Conservation (phyloP, 73 alveolate species). For the Paraurostyla sp. region DNA sequence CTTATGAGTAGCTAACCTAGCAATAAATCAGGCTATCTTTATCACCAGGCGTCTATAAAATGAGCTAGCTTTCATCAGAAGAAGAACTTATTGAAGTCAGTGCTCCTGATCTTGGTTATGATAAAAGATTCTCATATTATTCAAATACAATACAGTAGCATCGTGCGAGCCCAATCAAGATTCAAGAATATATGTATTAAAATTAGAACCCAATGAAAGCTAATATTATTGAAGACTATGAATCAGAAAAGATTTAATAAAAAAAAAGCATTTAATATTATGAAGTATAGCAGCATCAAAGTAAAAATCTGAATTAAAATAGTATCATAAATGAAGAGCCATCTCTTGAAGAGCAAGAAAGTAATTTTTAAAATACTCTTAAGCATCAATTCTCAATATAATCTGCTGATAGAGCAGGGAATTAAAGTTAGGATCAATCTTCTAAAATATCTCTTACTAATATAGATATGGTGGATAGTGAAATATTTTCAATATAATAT, state of each 20-base stretch:
- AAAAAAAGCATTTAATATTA: too few relatives aligned
- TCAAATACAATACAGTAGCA: too few relatives aligned
- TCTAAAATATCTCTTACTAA: conserved; percentile 4
- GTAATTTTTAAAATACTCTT: not conserved
- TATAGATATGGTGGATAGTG: conserved; percentile 40
- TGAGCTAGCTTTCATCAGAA: not conserved
- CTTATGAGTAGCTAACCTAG: too few relatives aligned
- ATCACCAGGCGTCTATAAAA: not conserved
- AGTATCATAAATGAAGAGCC: conserved; percentile 36
- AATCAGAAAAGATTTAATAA: too few relatives aligned
- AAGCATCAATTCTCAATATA: not conserved
- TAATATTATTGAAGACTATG: too few relatives aligned
- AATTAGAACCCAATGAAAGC: too few relatives aligned
- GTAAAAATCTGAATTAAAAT: too few relatives aligned
- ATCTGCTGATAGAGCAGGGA: not conserved
- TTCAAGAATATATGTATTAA: too few relatives aligned
- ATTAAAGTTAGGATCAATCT: not conserved
- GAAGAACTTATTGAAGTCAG: not conserved
- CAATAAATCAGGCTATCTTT: too few relatives aligned
- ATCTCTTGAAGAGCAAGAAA: conserved; percentile 14
- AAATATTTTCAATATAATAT: not conserved
- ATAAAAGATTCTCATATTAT: too few relatives aligned
- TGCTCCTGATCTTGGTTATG: not conserved
- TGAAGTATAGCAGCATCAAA: too few relatives aligned
- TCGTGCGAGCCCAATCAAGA: too few relatives aligned